Base-by-base conservation (phyloP, 768 basidiomycete genomes). In the Agaricus subrufescens region DNA sequence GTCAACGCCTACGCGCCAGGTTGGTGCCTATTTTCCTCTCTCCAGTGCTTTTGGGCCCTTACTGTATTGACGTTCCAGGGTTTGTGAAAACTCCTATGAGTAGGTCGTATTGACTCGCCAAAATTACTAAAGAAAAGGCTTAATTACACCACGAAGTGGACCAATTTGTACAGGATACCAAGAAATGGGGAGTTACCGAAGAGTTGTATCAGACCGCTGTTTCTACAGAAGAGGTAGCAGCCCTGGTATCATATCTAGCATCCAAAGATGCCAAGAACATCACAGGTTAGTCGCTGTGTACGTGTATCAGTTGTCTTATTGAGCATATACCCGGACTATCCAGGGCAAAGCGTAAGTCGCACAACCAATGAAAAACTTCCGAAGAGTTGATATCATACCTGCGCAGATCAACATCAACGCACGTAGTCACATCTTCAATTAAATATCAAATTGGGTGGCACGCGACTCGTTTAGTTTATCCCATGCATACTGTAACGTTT, bases 1-100 rank as follows among this genome's bases (percentile, higher is more conserved):
- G 75, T 75, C 15, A 78, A 79, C 38, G 69, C 73, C 1, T 75
- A 76, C 49, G 70, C 73, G 8, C 73, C 73, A 15, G 72, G 75
- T 56, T 37, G 15, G 47, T 50, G 29, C 46, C 3, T 8, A 0
- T 4, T 46, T 27, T 34, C 12, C 1, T 37, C 26, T 14, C 27
- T 12, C n/a, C 1, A 15, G 14, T 46, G 6, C 6, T 30, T 26
- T 38, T 27, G n/a, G 11, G n/a, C 39, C 47, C 23, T 19, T 39
- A 37, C 14, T 15, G 27, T 38, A 23, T 14, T 15, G 31, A 27
- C 26, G 8, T 12, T 15, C 44, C 40, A 48, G 53, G 53, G 4
- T 40, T 54, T 19, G 38, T 54, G 25, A 27, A 51, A 6, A 51
- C 50, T 1, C 38, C 38, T 15, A 25, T 51, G 50, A 29, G 50